Conservation (phyloP, 1,284 basidiomycete genomes). For the Trichosporon sp. region DNA sequence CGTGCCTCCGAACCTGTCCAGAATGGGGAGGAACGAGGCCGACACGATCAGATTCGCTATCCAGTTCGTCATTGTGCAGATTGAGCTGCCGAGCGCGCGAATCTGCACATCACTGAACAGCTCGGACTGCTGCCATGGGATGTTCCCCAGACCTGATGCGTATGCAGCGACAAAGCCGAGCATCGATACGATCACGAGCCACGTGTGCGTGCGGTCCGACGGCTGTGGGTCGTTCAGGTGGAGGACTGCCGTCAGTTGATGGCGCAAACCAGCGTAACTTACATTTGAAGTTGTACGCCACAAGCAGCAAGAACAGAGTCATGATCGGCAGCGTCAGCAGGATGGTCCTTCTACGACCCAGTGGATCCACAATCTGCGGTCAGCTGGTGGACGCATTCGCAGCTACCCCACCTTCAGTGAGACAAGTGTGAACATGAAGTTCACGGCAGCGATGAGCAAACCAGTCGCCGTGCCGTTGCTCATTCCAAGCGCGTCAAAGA, state of each 20-base stretch:
- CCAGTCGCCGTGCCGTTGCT: constrained; percentile 72
- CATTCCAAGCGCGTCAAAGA: constrained; percentile 74
- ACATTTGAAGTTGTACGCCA: constrained; percentile 71
- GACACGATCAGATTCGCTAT: constrained; percentile 67
- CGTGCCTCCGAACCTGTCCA: constrained; percentile 66
- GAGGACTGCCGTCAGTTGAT: not conserved
- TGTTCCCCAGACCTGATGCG: constrained; percentile 68
- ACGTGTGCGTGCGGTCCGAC: not conserved
- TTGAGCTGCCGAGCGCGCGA: constrained; percentile 70
- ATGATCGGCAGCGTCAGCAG: constrained; percentile 70
- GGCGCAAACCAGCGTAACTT: constrained; percentile 28
- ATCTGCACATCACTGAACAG: constrained; percentile 67
- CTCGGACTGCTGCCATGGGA: constrained; percentile 83
- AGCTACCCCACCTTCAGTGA: constrained; percentile 57
- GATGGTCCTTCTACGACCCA: constrained; percentile 72
- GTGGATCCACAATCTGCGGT: constrained; percentile 60
- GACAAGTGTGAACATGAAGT: constrained; percentile 74
- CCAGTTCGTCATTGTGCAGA: constrained; percentile 78
- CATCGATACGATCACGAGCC: constrained; percentile 67
- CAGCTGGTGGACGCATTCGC: not conserved
- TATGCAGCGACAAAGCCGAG: constrained; percentile 76
- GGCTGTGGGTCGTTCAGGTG: not conserved
- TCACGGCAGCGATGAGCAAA: constrained; percentile 68
- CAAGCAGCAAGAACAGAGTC: constrained; percentile 64
- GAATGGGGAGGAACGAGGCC: constrained; percentile 68